Evolutionary conservation across 2,329 filamentous ascomycete species (phyloP).

Genomic region (Neophaeococcomyces aloes): DNA sequence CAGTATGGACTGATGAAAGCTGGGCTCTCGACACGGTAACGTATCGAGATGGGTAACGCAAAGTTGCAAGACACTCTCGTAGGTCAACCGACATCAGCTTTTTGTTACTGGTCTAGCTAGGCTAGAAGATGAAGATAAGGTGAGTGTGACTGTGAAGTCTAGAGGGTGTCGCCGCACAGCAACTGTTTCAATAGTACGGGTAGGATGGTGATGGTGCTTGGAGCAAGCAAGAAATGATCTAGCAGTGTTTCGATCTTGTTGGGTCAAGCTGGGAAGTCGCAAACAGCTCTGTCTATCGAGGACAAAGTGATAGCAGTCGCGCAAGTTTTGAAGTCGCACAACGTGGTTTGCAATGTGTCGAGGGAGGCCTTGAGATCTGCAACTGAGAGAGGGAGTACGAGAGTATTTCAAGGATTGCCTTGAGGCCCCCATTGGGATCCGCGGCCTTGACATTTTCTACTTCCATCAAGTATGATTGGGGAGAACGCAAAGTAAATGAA

Average conservation of each 20-base stretch:
- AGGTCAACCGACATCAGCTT: conserved; percentile 49
- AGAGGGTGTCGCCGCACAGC: background rate
- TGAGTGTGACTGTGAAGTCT: background rate
- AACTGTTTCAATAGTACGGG: background rate
- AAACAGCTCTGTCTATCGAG: no score
- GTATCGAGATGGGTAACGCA: conserved; percentile 47
- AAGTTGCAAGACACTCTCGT: conserved; percentile 43
- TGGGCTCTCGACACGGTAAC: conserved; percentile 47
- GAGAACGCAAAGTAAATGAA: background rate
- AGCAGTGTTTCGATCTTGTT: no score
- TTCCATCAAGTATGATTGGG: background rate
- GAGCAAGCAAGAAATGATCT: no score
- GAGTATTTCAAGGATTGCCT: conserved; percentile 18
- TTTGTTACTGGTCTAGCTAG: conserved; percentile 4
- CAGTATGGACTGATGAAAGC: conserved; percentile 46
- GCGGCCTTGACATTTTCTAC: background rate
- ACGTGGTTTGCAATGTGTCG: no score
- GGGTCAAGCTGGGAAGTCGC: no score
- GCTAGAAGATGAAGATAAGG: background rate
- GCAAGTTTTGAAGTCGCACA: no score
- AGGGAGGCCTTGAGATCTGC: no score
- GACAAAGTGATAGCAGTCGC: no score
- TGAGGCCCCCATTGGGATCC: background rate
- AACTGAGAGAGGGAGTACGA: no score
- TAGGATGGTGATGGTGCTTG: no score